Conservation (phyloP, 2,329 filamentous ascomycete genomes). For the Calycina herbarum region DNA sequence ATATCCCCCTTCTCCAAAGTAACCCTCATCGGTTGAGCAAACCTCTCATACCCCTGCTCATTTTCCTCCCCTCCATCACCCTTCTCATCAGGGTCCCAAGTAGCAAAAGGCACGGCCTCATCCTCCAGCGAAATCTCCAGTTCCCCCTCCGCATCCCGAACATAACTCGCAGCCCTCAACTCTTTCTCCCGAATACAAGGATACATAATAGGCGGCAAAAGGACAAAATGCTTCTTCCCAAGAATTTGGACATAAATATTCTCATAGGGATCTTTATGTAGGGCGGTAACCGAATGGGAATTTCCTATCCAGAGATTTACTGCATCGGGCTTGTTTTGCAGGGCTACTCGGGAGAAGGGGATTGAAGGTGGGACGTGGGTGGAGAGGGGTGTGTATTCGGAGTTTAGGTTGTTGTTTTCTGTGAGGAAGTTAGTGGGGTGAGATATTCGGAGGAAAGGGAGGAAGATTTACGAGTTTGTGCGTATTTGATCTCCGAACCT, state of each 20-base stretch:
- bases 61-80: constrained; percentile 39
- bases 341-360: constrained; percentile 71
- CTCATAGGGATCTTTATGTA: constrained; percentile 84
- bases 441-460: background rate
- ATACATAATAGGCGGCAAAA: constrained; percentile 70
- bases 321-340: constrained; percentile 67
- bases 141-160: constrained; percentile 16
- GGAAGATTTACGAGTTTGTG: constrained; percentile 64
- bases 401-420: constrained; percentile 78
- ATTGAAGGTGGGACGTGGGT: constrained; percentile 63
- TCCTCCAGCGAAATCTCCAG: constrained; percentile 13
- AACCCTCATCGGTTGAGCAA: constrained; percentile 63
- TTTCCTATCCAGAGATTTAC: constrained; percentile 85
- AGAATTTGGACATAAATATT: constrained; percentile 79
- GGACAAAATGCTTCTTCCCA: constrained; percentile 72
- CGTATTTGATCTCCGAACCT: constrained; percentile 61
- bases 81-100: constrained; percentile 64
- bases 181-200: constrained; percentile 66
- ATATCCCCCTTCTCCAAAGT: constrained; percentile 74
- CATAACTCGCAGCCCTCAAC: constrained; percentile 61
- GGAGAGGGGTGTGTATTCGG: constrained; percentile 68
- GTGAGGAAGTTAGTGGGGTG: background rate
- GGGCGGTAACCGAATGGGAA: constrained; percentile 64
- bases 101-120: constrained; percentile 64
- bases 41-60: constrained; percentile 57